phyloP scores from a whole-genome alignment of 495 filamentous ascomycete species.

The Penicillium paradoxum region DNA sequence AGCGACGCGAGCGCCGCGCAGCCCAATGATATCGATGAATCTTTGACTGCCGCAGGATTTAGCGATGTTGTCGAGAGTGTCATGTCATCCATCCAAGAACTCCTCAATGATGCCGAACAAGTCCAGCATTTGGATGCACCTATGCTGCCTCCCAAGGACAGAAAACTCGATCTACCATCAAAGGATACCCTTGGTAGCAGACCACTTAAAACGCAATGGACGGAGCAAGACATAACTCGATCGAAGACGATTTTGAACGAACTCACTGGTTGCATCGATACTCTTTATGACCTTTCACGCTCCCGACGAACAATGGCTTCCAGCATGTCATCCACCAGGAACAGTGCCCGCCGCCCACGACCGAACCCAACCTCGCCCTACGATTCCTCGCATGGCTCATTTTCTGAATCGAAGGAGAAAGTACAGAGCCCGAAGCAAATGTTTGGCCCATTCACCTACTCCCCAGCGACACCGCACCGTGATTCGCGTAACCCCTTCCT shows the following conservation, averaged over 20 bases:
- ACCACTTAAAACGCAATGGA: slow-evolving; percentile 44
- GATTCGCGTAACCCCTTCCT: slow-evolving; percentile 19
- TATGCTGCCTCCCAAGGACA: slow-evolving; percentile 36
- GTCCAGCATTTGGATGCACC: slow-evolving; percentile 57
- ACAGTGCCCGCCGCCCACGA: slow-evolving; percentile 22
- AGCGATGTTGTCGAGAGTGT: slow-evolving; percentile 85
- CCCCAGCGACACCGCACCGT: slow-evolving; percentile 18
- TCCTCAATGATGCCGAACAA: slow-evolving; percentile 77
- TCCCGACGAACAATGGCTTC: slow-evolving; percentile 54
- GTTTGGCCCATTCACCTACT: slow-evolving; percentile 16
- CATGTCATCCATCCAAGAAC: slow-evolving; percentile 82
- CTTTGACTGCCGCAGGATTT: slow-evolving; percentile 73
- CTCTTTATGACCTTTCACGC: slow-evolving; percentile 77
- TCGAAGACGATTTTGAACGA: slow-evolving; percentile 63
- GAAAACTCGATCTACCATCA: slow-evolving; percentile 30
- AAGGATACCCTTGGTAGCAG: slow-evolving; percentile 32
- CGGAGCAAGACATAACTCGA: slow-evolving; percentile 45
- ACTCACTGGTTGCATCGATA: slow-evolving; percentile 81
- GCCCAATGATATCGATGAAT: slow-evolving; percentile 80
- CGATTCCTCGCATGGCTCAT: slow-evolving; percentile 25
- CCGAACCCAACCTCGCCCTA: slow-evolving; percentile 23
- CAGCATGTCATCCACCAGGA: slow-evolving; percentile 35
- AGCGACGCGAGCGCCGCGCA: slow-evolving; percentile 61
- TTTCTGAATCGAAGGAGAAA: slow-evolving; percentile 32
- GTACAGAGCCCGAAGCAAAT: slow-evolving; percentile 23